Percentiles rank a stretch among this genome's conserved stretches.
Conservation (phyloP, 2,329 filamentous ascomycete species). For the Albifimbria verrucaria region DNA sequence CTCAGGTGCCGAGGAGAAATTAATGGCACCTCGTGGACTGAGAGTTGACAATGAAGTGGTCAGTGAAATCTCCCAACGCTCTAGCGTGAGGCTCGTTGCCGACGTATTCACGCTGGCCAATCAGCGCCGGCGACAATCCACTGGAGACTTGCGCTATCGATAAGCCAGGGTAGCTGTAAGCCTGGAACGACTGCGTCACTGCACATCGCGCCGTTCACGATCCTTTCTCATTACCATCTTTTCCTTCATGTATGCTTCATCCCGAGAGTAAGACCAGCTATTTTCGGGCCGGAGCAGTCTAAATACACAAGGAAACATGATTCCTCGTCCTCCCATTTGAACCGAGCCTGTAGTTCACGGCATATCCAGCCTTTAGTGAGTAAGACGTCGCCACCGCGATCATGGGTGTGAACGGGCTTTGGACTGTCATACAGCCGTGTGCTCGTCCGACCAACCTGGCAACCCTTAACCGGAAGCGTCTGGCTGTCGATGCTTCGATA, state of each 20-base stretch:
- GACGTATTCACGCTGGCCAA: too few species aligned
- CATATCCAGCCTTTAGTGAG: background rate
- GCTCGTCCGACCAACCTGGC: slow-evolving; percentile 95
- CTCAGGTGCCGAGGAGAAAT: background rate
- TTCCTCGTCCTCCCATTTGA: background rate
- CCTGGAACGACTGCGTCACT: background rate
- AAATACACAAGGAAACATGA: background rate
- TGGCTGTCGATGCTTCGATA: slow-evolving; percentile 96
- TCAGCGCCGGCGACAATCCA: background rate
- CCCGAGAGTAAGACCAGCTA: background rate
- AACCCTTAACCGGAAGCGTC: slow-evolving; percentile 90
- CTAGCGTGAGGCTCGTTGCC: too few species aligned
- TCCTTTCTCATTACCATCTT: background rate
- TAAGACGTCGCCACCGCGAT: slow-evolving; percentile 9
- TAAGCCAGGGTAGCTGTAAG: background rate
- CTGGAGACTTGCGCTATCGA: background rate
- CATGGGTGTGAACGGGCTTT: slow-evolving; percentile 98
- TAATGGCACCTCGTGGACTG: background rate
- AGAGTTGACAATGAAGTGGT: too few species aligned
- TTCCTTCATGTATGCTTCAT: background rate
- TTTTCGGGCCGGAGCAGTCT: background rate
- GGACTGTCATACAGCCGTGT: slow-evolving; percentile 93
- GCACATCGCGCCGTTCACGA: background rate
- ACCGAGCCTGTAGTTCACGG: background rate
- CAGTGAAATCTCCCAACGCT: too few species aligned